These are phyloP conservation scores for Paecilomyces fulvus DNA, from an alignment of 2,329 filamentous ascomycete genomes.

Conservation along the genomic window DNA sequence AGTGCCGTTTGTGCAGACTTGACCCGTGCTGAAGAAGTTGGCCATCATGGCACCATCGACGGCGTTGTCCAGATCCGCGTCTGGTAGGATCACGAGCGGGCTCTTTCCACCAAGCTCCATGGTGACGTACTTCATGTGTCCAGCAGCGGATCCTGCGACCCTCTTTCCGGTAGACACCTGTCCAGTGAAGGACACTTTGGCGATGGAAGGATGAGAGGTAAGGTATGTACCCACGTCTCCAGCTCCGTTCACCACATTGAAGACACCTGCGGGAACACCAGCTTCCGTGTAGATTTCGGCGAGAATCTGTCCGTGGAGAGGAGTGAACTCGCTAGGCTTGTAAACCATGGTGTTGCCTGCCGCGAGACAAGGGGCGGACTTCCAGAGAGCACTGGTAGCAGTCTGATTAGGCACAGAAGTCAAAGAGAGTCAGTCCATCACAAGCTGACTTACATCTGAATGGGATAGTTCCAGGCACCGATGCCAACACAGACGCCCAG, in stretches of 20 bases:
- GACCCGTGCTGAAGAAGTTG: conserved; percentile 85
- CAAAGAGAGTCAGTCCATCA: not conserved
- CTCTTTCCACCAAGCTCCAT: conserved; percentile 90
- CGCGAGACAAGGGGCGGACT: conserved; percentile 74
- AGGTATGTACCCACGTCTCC: conserved; percentile 70
- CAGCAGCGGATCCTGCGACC: conserved; percentile 66
- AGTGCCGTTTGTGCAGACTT: conserved; percentile 90
- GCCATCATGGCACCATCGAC: conserved; percentile 88
- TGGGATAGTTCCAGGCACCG: conserved; percentile 86
- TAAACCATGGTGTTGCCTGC: conserved; percentile 88
- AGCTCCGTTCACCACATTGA: conserved; percentile 77
- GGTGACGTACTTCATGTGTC: conserved; percentile 80
- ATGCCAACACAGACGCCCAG: conserved; percentile 80
- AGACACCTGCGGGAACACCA: conserved; percentile 71
- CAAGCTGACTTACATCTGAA: conserved; percentile 55
- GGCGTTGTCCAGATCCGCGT: conserved; percentile 69
- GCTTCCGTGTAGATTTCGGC: conserved; percentile 71
- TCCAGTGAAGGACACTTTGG: conserved; percentile 85
- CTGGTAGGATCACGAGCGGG: conserved; percentile 69
- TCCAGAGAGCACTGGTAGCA: conserved; percentile 60
- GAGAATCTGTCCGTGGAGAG: conserved; percentile 68
- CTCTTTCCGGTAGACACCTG: conserved; percentile 77
- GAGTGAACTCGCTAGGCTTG: conserved; percentile 81
- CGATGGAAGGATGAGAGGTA: conserved; percentile 61
- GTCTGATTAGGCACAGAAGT: conserved; percentile 2